Conservation (phyloP, 2,329 filamentous ascomycete species). For the Diaporthe sp. region DNA sequence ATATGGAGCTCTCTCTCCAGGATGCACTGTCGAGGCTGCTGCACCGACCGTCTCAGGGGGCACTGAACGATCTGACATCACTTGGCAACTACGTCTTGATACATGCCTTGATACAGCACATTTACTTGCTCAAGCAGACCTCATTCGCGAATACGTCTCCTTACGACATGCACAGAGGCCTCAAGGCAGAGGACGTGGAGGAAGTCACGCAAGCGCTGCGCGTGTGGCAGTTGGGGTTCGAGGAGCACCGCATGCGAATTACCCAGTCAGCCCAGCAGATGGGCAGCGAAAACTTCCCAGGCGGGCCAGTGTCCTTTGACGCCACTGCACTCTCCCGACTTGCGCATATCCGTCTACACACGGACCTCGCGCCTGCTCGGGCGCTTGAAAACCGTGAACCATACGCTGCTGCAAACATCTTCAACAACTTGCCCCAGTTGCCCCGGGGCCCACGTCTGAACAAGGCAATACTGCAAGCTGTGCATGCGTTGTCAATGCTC, state of each 20-base stretch:
- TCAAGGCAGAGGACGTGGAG: slow-evolving; percentile 69
- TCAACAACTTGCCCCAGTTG: slow-evolving; percentile 71
- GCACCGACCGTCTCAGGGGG: slow-evolving; percentile 63
- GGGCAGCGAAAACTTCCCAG: slow-evolving; percentile 65
- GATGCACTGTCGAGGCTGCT: slow-evolving; percentile 71
- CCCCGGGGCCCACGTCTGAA: slow-evolving; percentile 72
- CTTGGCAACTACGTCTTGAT: slow-evolving; percentile 80
- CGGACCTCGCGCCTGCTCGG: slow-evolving; percentile 73
- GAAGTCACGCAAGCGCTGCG: slow-evolving; percentile 68
- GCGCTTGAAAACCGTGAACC: slow-evolving; percentile 77
- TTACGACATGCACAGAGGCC: slow-evolving; percentile 64
- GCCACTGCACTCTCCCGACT: slow-evolving; percentile 72
- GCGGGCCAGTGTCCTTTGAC: slow-evolving; percentile 76
- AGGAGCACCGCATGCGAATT: slow-evolving; percentile 66
- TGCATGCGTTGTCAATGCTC: slow-evolving; percentile 77
- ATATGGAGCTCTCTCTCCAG: slow-evolving; percentile 67
- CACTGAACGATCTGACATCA: slow-evolving; percentile 67
- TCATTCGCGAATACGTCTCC: slow-evolving; percentile 62
- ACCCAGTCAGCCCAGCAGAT: slow-evolving; percentile 62
- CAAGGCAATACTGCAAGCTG: slow-evolving; percentile 76
- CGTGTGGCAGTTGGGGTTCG: slow-evolving; percentile 72
- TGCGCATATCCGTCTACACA: slow-evolving; percentile 76
- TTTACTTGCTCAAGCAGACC: slow-evolving; percentile 77
- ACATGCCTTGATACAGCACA: slow-evolving; percentile 79
- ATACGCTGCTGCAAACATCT: slow-evolving; percentile 70